Conservation (phyloP, 768 basidiomycete genomes). For the Boletus rufocinnamomeus region DNA sequence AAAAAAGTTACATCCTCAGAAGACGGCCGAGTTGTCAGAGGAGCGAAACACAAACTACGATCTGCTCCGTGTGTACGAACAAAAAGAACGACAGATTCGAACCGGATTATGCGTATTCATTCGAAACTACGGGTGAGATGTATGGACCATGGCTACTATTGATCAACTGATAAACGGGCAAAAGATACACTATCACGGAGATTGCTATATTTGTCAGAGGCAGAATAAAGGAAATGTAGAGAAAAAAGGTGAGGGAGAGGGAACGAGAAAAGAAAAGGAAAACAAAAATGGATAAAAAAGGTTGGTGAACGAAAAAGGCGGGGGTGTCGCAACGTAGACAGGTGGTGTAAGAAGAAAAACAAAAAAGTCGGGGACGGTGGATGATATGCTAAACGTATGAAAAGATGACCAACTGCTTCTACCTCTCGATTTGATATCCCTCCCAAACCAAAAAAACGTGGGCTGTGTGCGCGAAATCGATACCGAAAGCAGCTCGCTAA, state of each 20-base stretch:
- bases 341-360: neutral
- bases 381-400: slow-evolving; percentile 22
- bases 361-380: neutral
- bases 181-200: slow-evolving; percentile 23
- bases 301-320: neutral
- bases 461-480: slow-evolving; percentile 7
- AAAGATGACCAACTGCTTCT: slow-evolving; percentile 5
- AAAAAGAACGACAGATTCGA: no score
- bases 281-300: neutral
- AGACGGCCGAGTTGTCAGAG: no score
- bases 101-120: slow-evolving; percentile 9
- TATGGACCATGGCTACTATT: neutral
- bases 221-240: neutral
- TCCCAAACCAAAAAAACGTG: slow-evolving; percentile 8
- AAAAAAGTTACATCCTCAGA: neutral
- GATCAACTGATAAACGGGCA: slow-evolving; percentile 1
- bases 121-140: neutral
- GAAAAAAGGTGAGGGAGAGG: neutral
- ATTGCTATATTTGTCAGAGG: slow-evolving; percentile 14
- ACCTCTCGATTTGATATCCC: slow-evolving; percentile 5
- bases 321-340: slow-evolving; percentile 18
- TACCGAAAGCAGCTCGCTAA: slow-evolving; percentile 9
- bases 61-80: neutral
- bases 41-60: neutral
- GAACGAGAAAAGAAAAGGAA: neutral